A percentile compares a stretch with the other conserved stretches of the same genome.
Conservation (phyloP, 768 basidiomycete genomes). For the Phaffia australis region DNA sequence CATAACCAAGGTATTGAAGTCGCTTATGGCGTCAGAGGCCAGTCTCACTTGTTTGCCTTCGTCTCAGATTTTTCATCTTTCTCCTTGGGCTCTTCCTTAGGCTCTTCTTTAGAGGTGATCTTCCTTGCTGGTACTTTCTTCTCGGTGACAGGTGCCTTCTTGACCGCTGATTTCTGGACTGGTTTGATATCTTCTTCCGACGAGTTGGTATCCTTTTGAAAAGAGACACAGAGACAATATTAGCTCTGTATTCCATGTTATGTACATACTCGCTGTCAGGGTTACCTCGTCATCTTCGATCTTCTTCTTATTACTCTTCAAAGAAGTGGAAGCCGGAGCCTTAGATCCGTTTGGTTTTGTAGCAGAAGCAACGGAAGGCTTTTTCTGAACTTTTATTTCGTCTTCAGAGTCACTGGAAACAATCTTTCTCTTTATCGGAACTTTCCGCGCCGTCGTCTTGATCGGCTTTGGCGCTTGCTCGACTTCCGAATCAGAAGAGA, state of each 20-base stretch:
- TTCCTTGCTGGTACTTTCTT: conserved; percentile 26
- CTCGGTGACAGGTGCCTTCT: conserved; percentile 28
- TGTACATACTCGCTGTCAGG: too few relatives aligned
- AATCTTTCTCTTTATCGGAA: neutral
- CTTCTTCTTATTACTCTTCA: too few relatives aligned
- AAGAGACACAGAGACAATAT: too few relatives aligned
- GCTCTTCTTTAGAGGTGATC: conserved; percentile 4
- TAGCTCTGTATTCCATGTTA: too few relatives aligned
- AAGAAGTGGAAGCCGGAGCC: too few relatives aligned
- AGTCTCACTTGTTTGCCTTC: conserved; percentile 26
- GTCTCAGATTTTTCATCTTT: conserved; percentile 27
- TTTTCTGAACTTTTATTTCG: too few relatives aligned
- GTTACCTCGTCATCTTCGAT: too few relatives aligned
- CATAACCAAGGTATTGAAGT: conserved; percentile 26
- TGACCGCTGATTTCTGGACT: conserved; percentile 24
- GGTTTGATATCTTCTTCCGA: conserved; percentile 30
- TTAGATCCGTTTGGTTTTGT: too few relatives aligned
- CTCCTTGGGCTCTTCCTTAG: conserved; percentile 15
- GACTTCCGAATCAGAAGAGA: conserved; percentile 24
- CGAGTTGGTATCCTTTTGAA: conserved; percentile 3
- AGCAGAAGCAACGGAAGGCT: too few relatives aligned
- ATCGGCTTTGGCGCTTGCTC: conserved; percentile 8
- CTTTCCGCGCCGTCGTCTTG: neutral
- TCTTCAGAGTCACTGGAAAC: too few relatives aligned
- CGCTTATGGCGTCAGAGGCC: conserved; percentile 18